Evolutionary conservation across 176 grass and related monocot genomes (phyloP).

Genomic region (Rhynchospora tenuis): DNA sequence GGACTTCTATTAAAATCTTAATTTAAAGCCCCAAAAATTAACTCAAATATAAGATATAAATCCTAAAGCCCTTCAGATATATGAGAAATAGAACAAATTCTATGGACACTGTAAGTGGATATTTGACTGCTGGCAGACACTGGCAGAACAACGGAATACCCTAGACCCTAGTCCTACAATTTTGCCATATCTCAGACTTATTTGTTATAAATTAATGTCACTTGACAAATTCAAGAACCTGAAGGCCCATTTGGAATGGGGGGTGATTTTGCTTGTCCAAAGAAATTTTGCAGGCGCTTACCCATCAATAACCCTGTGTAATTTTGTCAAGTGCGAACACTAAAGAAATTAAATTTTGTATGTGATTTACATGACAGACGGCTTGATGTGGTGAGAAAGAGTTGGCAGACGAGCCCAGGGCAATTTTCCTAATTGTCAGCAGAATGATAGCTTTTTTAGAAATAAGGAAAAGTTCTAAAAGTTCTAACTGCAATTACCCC

Average conservation of each 20-base stretch:
- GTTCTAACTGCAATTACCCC: slow-evolving; percentile 36
- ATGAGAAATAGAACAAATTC: neutral
- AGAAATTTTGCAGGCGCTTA: no score
- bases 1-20: neutral
- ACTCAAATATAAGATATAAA: neutral
- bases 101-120: neutral
- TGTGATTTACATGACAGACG: no score
- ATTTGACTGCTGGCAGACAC: neutral
- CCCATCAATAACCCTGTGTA: no score
- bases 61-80: neutral
- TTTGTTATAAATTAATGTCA: neutral
- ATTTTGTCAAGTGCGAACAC: no score
- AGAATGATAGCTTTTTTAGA: neutral
- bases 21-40: neutral
- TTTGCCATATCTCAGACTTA: neutral
- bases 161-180: neutral
- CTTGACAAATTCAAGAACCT: neutral
- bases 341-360: no score
- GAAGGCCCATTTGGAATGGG: neutral
- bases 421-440: no score
- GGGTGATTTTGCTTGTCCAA: no score
- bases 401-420: no score
- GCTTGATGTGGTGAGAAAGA: no score
- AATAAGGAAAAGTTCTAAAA: neutral
- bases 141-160: neutral